Conservation (phyloP, 2,329 filamentous ascomycete species). For the Nakataea oryzae region DNA sequence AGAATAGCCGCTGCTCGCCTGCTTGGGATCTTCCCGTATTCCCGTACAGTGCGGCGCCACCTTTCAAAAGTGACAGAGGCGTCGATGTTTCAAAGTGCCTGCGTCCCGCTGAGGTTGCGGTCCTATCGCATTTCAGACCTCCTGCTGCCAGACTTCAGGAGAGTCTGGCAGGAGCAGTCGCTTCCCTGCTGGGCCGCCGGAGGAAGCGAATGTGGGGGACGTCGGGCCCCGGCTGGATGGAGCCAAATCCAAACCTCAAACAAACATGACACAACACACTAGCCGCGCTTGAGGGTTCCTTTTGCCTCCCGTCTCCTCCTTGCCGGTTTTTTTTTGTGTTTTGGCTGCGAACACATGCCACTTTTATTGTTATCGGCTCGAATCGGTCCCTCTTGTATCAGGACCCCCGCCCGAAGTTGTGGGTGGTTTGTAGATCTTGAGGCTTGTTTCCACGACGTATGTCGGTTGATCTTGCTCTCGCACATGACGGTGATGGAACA, state of each 20-base stretch:
- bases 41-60: neutral
- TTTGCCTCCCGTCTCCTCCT: neutral
- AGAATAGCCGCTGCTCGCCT: too few species aligned
- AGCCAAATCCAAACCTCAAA: slow-evolving; percentile 11
- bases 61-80: neutral
- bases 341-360: neutral
- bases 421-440: neutral
- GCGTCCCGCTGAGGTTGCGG: neutral
- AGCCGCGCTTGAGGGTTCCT: too few species aligned
- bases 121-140: neutral
- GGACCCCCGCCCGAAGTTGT: neutral
- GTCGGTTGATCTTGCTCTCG: neutral
- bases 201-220: neutral
- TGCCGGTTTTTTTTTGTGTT: neutral
- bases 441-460: neutral
- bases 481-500: neutral
- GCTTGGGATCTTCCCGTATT: neutral
- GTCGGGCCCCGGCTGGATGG: neutral
- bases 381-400: neutral
- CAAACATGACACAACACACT: slow-evolving; percentile 13
- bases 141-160: neutral
- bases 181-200: neutral
- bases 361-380: neutral
- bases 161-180: neutral
- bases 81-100: neutral